Evolutionary conservation across 208 protist genomes (phyloP), one percentile per base, ranked within the genome.

Genomic region (Wallacemonas sp.): DNA sequence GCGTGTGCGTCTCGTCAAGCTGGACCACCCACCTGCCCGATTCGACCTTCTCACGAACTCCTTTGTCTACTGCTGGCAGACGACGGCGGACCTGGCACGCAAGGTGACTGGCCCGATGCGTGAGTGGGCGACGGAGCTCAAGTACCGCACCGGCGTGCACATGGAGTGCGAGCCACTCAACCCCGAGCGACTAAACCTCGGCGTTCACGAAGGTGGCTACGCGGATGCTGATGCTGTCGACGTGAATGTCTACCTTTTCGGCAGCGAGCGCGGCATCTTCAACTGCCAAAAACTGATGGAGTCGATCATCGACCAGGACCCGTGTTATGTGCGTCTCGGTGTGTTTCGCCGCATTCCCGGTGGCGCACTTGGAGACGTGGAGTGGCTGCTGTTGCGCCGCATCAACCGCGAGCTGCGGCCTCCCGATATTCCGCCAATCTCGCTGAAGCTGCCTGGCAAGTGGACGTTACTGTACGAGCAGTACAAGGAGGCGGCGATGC

Each of bases 31-130:
- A 10, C 90, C 90, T 0, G 85, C 79, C 15, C 76, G 82, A 22
- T 96, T 93, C 64, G 90, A 96, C 65, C 71, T 96, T 26, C 71
- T 96, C 22, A 96, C 87, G 30, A 93, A 93, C 73, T 92, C 90
- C 2, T 87, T 93, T 24, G 88, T 87, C 30, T 96, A 94, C 66
- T 66, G 70, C 32, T 96, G 91, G 89, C 70, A 88, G 72, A 96
- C 91, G 24, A 96, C 83, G 21, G 91, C 91, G 33, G 44, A 34
- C 21, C 61, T 76, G 12, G 85, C 88, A 15, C 88, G 91, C 1
- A 92, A 92, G 38, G 80, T 96, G 26, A 81, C 76, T 1, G 91
- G 91, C 1, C 91, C 91, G 41, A 93, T 96, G 88, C 80, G 82
- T 5, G 91, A 96, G 73, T 96, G 91, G 89, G 86, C 86, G 29